Base-by-base conservation (phyloP, 1,139 yeast genomes). In the Pneumocystis wakefieldiae region DNA sequence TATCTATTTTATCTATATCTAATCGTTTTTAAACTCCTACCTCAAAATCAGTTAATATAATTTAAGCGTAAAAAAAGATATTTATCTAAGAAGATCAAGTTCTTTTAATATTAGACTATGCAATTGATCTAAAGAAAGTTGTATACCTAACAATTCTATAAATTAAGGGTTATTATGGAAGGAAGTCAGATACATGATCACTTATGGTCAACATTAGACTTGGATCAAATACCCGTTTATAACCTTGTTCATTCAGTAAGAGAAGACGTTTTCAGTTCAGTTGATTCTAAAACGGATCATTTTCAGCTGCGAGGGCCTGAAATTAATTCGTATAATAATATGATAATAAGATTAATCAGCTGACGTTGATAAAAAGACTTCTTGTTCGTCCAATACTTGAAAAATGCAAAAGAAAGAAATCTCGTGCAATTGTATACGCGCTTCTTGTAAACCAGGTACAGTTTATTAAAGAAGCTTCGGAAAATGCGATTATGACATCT, bases 291-390 rank as follows among this genome's bases (percentile, higher is more conserved):
- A 64, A 74, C 83, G 66, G 81, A 80, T 63, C 80, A 80, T 70
- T 85, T 82, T 67, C 85, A 81, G 70, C 73, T 82, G 64, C 78
- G 78, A 65, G 74, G 82, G 1, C 85, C 84, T 1, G 85, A 81
- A 69, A 77, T 80, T 37, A 17, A 55, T 37, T 37, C 37, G 32
- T 55, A 55, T 55, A n/a, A 14, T 32, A 6, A 35, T 55, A 55
- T 32, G 17, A 39, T 39, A n/a, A 39, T n/a, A 17, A 39, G 19
- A n/a, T 39, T 6, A 39, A 39, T 39, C n/a, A 15, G n/a, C 17
- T 41, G 19, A 41, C 19, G 15, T 41, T 41, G 28, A 17, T 19
- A 48, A 77, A 80, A 64, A 70, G 81, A 29, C 76, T 82, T 2
- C 71, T 82, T 57, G 76, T 82, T 59, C 78, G 80, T 67, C 86